A percentile compares a stretch with the other conserved stretches of the same genome.
These are phyloP conservation scores for Zasmidium cellare DNA, from an alignment of 2,329 filamentous ascomycete genomes.

Conservation along the genomic window DNA sequence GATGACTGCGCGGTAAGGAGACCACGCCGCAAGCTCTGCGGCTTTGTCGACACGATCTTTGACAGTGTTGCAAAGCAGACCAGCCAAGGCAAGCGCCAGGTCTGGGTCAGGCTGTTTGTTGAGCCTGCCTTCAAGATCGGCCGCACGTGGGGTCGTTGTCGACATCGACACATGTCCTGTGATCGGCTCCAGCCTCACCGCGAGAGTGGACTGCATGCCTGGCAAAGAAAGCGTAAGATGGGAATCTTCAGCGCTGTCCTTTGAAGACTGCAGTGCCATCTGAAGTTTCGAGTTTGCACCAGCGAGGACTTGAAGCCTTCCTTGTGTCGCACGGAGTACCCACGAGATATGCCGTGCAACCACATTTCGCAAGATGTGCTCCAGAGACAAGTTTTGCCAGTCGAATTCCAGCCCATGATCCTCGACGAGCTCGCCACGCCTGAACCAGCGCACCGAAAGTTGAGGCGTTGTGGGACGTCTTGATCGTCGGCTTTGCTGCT, in stretches of 20 bases:
- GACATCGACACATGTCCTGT: slow-evolving; percentile 74
- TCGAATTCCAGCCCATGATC: slow-evolving; percentile 65
- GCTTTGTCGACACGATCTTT: slow-evolving; percentile 62
- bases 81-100: slow-evolving; percentile 7
- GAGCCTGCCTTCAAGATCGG: slow-evolving; percentile 62
- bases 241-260: slow-evolving; percentile 65
- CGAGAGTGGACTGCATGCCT: slow-evolving; percentile 55
- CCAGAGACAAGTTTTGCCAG: slow-evolving; percentile 67
- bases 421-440: slow-evolving; percentile 74
- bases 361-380: slow-evolving; percentile 70
- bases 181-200: slow-evolving; percentile 70
- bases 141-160: slow-evolving; percentile 49
- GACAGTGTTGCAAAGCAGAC: slow-evolving; percentile 31
- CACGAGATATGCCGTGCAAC: slow-evolving; percentile 74
- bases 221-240: slow-evolving; percentile 70
- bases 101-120: slow-evolving; percentile 56
- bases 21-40: slow-evolving; percentile 67
- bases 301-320: slow-evolving; percentile 54
- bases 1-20: slow-evolving; percentile 44
- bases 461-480: slow-evolving; percentile 31
- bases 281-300: slow-evolving; percentile 13
- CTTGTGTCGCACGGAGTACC: slow-evolving; percentile 67
- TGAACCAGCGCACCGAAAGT: slow-evolving; percentile 76
- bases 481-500: slow-evolving; percentile 29
- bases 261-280: slow-evolving; percentile 55